These are phyloP conservation scores for Juncus effusus DNA, from an alignment of 176 grass and related monocot genomes.

Conservation along the genomic window DNA sequence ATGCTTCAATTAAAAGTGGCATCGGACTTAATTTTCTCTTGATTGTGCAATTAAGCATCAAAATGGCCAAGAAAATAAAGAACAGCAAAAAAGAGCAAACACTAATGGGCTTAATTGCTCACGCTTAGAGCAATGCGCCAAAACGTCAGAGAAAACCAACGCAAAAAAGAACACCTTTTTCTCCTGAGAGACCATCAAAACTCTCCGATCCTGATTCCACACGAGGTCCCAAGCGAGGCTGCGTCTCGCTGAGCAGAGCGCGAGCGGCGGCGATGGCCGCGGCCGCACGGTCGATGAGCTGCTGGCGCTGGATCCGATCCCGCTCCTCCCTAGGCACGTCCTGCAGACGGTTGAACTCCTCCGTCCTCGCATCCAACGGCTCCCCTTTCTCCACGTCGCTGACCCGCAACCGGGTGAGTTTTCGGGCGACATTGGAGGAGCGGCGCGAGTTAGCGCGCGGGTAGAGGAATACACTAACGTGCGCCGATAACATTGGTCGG, in stretches of 20 bases:
- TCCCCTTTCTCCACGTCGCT: not conserved
- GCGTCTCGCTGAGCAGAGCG: conserved; percentile 57
- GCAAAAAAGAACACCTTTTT: not conserved
- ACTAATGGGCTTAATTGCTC: too few relatives aligned
- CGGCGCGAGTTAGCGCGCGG: conserved; percentile 11
- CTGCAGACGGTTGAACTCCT: conserved; percentile 73
- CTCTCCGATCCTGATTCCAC: not conserved
- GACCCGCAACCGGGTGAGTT: conserved; percentile 41
- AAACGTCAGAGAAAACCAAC: too few relatives aligned
- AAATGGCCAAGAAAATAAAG: too few relatives aligned
- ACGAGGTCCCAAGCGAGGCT: not conserved
- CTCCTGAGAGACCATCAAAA: conserved; percentile 28
- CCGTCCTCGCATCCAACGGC: conserved; percentile 32
- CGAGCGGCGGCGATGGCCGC: conserved; percentile 74
- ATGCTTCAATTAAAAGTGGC: too few relatives aligned
- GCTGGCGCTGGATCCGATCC: conserved; percentile 65
- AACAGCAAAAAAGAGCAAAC: too few relatives aligned
- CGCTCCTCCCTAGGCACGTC: conserved; percentile 72
- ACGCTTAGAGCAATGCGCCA: too few relatives aligned
- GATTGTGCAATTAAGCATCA: too few relatives aligned
- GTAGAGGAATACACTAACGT: conserved; percentile 5
- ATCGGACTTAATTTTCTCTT: too few relatives aligned
- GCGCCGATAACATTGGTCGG: conserved; percentile 5
- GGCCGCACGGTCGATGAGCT: conserved; percentile 89
- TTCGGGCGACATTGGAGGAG: not conserved